Evolutionary conservation across 2,329 filamentous ascomycete genomes (phyloP).

Genomic region (Alternaria postmessia): DNA sequence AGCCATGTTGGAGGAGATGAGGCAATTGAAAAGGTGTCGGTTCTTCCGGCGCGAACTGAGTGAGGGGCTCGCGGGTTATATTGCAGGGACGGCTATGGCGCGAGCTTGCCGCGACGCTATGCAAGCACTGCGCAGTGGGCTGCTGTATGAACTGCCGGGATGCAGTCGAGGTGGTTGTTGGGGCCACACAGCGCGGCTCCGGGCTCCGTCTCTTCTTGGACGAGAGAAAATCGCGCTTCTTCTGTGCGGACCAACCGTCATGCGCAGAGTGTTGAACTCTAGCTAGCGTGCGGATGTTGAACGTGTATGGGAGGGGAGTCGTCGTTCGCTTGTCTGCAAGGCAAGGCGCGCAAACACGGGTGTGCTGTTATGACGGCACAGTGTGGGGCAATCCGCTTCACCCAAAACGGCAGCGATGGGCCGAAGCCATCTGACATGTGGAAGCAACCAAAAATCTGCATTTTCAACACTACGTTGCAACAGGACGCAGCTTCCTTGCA

Average conservation of each 20-base stretch:
- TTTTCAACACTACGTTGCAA: neutral
- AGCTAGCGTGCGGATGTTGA: conserved; percentile 37
- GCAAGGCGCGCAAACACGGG: conserved; percentile 10
- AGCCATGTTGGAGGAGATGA: conserved; percentile 35
- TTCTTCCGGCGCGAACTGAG: conserved; percentile 20
- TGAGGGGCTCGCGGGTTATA: conserved; percentile 28
- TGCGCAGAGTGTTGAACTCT: conserved; percentile 49
- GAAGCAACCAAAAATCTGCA: neutral
- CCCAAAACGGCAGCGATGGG: conserved; percentile 12
- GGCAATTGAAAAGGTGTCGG: conserved; percentile 24
- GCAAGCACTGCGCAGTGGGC: conserved; percentile 36
- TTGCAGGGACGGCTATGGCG: conserved; percentile 31
- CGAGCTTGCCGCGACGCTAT: conserved; percentile 37
- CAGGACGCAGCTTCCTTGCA: neutral
- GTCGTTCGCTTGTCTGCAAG: conserved; percentile 11
- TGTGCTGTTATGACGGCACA: conserved; percentile 13
- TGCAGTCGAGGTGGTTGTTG: conserved; percentile 24
- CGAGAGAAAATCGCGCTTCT: conserved; percentile 4
- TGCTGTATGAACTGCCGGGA: conserved; percentile 27
- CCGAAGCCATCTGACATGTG: conserved; percentile 9
- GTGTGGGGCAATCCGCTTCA: conserved; percentile 16
- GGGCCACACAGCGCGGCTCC: conserved; percentile 5
- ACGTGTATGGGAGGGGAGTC: conserved; percentile 19
- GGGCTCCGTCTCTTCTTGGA: conserved; percentile 1
- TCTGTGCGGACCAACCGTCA: neutral